Evolutionary conservation across 1,139 yeast genomes (phyloP), one percentile per base, ranked within the genome.

Genomic region (Sugiyamaella castrensis): DNA sequence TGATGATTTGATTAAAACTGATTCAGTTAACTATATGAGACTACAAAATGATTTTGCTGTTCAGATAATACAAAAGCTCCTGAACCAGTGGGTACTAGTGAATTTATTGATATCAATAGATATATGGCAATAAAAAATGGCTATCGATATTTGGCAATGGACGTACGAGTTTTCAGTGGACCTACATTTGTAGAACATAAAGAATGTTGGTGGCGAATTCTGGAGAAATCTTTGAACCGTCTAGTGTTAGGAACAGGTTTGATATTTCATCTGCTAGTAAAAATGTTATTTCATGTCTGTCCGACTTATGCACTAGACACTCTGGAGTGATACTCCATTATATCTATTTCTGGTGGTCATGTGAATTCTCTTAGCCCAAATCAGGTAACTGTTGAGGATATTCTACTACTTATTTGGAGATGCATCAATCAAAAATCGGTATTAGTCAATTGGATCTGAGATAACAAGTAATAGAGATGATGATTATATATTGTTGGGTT

Each of bases 221-320:
- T 12, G 52, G 52, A 12, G 52, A 48, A 35, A 38, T 46, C n/a
- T 48, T 41, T 19, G 49, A 48, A 30, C 52, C 52, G 2, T 34
- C 43, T 1, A 40, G 41, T 2, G 52, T 48, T 15, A 30, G 42
- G 12, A 8, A 16, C 30, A 48, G 40, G 30, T 45, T 48, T 30
- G 47, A 48, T 13, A 10, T 46, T 7, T 32, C 37, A 2, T 13
- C 47, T 8, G 40, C 13, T n/a, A 10, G 11, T 7, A 27, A 9
- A 5, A 26, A 28, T 9, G 40, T 41, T 4, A 6, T 29, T 9
- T 30, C 48, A 6, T 46, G 49, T 13, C 13, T 46, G 31, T 37
- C 40, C 28, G 52, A 48, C 31, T 9, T 48, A 34, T n/a, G 30
- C 16, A 33, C 36, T 10, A 16, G 44, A 38, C 40, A 31, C 19